Evolutionary conservation across 768 basidiomycete genomes (phyloP).

Genomic region (Suillus occidentalis): DNA sequence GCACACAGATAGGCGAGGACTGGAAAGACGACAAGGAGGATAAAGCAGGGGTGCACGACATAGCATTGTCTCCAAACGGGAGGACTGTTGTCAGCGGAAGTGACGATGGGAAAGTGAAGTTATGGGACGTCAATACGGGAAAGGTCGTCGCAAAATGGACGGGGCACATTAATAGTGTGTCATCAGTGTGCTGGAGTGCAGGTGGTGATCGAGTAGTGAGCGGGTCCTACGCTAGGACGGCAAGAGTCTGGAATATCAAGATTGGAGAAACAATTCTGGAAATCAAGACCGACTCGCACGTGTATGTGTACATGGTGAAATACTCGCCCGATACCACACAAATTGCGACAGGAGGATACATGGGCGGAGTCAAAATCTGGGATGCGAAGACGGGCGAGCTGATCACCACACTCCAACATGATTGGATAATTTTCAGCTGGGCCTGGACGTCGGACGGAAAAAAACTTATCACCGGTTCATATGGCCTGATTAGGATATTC

Average conservation of each 20-base stretch:
- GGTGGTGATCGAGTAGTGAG: neutral
- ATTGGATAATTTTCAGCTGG: fast-evolving
- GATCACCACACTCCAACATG: neutral
- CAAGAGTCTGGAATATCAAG: neutral
- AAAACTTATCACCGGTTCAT: neutral
- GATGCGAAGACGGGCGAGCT: neutral
- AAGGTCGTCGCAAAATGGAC: too few relatives aligned
- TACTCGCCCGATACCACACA: neutral
- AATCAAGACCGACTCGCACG: neutral
- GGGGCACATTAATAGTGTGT: too few relatives aligned
- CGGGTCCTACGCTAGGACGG: neutral
- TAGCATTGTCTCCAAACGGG: too few relatives aligned
- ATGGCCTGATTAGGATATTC: neutral
- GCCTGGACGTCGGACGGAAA: neutral
- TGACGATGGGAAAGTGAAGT: too few relatives aligned
- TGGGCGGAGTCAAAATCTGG: too few relatives aligned
- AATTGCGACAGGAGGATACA: neutral
- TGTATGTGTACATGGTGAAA: neutral
- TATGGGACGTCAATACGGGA: too few relatives aligned
- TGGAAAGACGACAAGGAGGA: too few relatives aligned
- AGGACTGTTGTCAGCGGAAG: too few relatives aligned
- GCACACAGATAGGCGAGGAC: too few relatives aligned
- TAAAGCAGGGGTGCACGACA: too few relatives aligned
- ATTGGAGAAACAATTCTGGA: neutral
- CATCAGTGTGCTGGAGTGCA: too few relatives aligned